Conservation (phyloP, 306 rosid species). For the Sicyos edulis region DNA sequence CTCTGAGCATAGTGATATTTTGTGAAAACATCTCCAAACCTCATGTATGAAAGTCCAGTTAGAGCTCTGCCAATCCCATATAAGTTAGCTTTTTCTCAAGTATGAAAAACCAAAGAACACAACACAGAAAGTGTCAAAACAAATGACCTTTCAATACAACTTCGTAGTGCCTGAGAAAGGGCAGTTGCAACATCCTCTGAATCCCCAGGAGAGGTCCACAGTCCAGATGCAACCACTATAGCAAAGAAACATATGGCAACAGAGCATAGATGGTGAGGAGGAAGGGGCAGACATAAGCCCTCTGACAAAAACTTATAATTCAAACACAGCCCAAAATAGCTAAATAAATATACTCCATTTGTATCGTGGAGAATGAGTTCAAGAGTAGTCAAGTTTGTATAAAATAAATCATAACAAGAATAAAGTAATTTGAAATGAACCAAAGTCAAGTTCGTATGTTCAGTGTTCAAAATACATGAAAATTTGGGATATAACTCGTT, state of each 20-base stretch:
- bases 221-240: constrained; percentile 82
- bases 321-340: background rate
- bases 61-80: constrained; percentile 54
- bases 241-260: constrained; percentile 25
- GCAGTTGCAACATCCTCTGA: constrained; percentile 94
- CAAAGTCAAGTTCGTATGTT: background rate
- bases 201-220: constrained; percentile 96
- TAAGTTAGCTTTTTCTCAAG: constrained; percentile 23
- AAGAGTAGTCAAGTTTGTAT: background rate
- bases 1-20: constrained; percentile 63
- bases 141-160: constrained; percentile 68
- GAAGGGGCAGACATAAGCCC: background rate
- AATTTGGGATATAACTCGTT: background rate
- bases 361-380: constrained; percentile 10
- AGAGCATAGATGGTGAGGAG: background rate
- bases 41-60: constrained; percentile 65
- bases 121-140: constrained; percentile 20
- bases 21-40: constrained; percentile 93
- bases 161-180: constrained; percentile 90
- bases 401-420: background rate
- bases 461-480: background rate
- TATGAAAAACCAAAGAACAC: constrained; percentile 18
- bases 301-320: background rate
- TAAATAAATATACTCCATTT: background rate
- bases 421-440: background rate